Evolutionary conservation across 2,329 filamentous ascomycete species (phyloP).

Genomic region (Ilyonectria mors-panacis): DNA sequence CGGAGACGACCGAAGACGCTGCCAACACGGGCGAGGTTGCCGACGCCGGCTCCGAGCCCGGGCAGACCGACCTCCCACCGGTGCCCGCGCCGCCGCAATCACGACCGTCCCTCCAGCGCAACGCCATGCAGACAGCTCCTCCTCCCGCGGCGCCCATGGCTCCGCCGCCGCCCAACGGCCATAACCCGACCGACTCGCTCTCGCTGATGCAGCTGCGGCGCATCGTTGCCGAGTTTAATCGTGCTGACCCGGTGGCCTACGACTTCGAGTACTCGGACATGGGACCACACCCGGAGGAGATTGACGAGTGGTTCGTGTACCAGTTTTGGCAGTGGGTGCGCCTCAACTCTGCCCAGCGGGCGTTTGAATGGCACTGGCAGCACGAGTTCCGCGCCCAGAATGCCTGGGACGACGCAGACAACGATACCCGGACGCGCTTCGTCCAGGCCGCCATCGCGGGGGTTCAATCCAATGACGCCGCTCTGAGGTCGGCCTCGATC

Average conservation of each 20-base stretch:
- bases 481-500: slow-evolving; percentile 67
- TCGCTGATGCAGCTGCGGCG: slow-evolving; percentile 81
- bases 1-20: slow-evolving; percentile 54
- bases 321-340: slow-evolving; percentile 88
- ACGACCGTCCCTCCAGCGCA: slow-evolving; percentile 49
- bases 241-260: slow-evolving; percentile 80
- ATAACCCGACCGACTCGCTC: slow-evolving; percentile 74
- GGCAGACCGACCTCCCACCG: slow-evolving; percentile 55
- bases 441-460: slow-evolving; percentile 66
- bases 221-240: slow-evolving; percentile 81
- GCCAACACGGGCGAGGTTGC: slow-evolving; percentile 58
- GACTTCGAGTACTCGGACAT: slow-evolving; percentile 87
- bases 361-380: slow-evolving; percentile 84
- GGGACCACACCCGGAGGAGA: slow-evolving; percentile 84
- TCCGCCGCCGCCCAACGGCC: slow-evolving; percentile 45
- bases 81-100: slow-evolving; percentile 49
- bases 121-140: slow-evolving; percentile 44
- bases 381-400: slow-evolving; percentile 57
- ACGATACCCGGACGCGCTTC: slow-evolving; percentile 70
- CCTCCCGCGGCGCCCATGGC: slow-evolving; percentile 49
- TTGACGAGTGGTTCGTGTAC: slow-evolving; percentile 98
- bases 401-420: slow-evolving; percentile 77
- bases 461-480: slow-evolving; percentile 61
- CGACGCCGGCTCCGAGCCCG: slow-evolving; percentile 53
- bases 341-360: slow-evolving; percentile 80